A percentile compares a stretch with the other conserved stretches of the same genome.
Conservation (phyloP, 225 moss, liverwort and hornwort genomes). For the Pleurozium schreberi region DNA sequence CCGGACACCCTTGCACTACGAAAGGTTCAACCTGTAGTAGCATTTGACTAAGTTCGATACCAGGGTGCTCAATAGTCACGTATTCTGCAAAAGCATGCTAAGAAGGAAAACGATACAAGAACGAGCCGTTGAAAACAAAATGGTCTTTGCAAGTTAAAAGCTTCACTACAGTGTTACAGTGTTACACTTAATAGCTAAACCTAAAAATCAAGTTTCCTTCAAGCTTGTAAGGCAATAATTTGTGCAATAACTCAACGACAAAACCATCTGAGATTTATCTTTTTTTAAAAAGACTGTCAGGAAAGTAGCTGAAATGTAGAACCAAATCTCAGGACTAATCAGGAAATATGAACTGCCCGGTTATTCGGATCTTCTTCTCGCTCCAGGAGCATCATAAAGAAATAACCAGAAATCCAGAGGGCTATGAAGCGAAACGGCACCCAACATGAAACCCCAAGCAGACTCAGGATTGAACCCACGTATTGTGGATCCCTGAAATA, state of each 20-base stretch:
- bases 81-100: neutral
- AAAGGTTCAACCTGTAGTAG: neutral
- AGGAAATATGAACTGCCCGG: conserved; percentile 46
- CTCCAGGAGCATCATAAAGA: conserved; percentile 67
- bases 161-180: neutral
- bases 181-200: no score
- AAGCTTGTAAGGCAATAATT: neutral
- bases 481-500: conserved; percentile 86
- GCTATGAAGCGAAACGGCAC: conserved; percentile 61
- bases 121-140: neutral
- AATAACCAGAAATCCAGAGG: conserved; percentile 57
- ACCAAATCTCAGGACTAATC: neutral
- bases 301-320: neutral
- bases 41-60: neutral
- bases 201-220: neutral
- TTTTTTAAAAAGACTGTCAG: neutral
- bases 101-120: neutral
- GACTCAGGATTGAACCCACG: conserved; percentile 67
- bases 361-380: conserved; percentile 43
- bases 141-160: neutral
- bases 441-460: conserved; percentile 64
- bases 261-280: neutral
- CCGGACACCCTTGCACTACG: no score
- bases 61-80: neutral
- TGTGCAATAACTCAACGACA: neutral